Conservation (phyloP, 768 basidiomycete genomes). For the Amanita phalloides region DNA sequence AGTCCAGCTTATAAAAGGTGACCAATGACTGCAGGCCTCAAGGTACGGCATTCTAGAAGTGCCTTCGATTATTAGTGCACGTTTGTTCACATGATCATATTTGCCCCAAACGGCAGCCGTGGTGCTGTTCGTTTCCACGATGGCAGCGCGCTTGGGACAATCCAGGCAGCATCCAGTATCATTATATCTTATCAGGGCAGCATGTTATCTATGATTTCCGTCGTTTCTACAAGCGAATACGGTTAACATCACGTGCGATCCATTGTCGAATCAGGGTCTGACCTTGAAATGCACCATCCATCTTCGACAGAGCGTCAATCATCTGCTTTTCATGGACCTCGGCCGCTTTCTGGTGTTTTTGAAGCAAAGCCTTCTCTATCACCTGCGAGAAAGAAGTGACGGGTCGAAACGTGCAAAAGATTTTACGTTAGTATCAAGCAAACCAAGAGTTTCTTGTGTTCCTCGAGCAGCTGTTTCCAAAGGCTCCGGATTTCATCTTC, state of each 20-base stretch:
- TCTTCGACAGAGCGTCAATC: neutral
- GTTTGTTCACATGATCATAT: too few relatives aligned
- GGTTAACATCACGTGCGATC: neutral
- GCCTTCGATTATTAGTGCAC: too few relatives aligned
- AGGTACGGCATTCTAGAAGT: too few relatives aligned
- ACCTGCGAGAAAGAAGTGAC: neutral
- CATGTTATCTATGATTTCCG: neutral
- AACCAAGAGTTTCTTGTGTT: constrained; percentile 15
- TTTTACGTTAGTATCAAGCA: neutral
- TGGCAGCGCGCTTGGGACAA: too few relatives aligned
- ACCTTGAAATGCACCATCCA: neutral
- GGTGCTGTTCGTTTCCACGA: too few relatives aligned
- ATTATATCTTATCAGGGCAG: too few relatives aligned
- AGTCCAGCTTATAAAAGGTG: too few relatives aligned
- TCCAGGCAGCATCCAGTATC: too few relatives aligned
- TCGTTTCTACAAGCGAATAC: neutral
- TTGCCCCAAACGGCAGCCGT: too few relatives aligned
- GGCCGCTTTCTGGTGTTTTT: neutral
- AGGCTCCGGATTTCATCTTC: constrained; percentile 15
- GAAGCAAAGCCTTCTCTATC: neutral
- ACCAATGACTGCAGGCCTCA: too few relatives aligned
- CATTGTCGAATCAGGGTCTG: neutral
- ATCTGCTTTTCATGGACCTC: neutral
- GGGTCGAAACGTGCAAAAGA: neutral
- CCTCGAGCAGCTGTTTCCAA: constrained; percentile 13